These are phyloP conservation scores for Didymella pinodella DNA, from an alignment of 2,329 filamentous ascomycete genomes.

Conservation along the genomic window DNA sequence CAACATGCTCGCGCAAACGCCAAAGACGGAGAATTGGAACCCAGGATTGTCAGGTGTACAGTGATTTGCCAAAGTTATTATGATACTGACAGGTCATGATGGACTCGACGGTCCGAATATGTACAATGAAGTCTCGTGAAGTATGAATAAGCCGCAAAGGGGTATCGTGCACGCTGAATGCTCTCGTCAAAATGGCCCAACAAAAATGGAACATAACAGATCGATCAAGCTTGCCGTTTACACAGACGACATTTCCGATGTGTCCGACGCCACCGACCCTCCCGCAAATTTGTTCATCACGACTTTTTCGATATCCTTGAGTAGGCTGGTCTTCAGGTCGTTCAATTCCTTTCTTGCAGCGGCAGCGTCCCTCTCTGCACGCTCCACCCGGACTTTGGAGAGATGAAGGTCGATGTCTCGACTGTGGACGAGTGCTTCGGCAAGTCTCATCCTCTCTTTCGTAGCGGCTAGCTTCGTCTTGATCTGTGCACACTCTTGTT, in stretches of 20 bases:
- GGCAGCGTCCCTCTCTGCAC: slow-evolving; percentile 20
- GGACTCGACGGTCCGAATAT: slow-evolving; percentile 6
- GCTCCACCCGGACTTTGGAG: slow-evolving; percentile 18
- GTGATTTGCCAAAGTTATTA: background rate
- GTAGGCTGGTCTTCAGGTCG: slow-evolving; percentile 13
- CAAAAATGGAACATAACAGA: background rate
- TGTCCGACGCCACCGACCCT: slow-evolving; percentile 14
- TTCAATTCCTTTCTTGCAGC: slow-evolving; percentile 22
- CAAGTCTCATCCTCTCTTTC: slow-evolving; percentile 23
- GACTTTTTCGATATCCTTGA: slow-evolving; percentile 14
- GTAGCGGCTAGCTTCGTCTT: slow-evolving; percentile 22
- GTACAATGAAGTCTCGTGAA: slow-evolving; percentile 15
- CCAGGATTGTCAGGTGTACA: background rate
- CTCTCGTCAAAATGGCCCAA: slow-evolving; percentile 17
- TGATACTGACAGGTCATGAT: slow-evolving; percentile 5
- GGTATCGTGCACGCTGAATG: slow-evolving; percentile 21
- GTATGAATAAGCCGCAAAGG: slow-evolving; percentile 12
- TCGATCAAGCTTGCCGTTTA: background rate
- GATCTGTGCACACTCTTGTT: slow-evolving; percentile 22
- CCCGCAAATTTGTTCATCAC: slow-evolving; percentile 21
- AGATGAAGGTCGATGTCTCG: slow-evolving; percentile 19
- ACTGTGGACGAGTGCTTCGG: slow-evolving; percentile 23
- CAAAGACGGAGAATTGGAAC: background rate
- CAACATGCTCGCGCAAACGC: background rate
- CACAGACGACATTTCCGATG: slow-evolving; percentile 11